Conservation (phyloP, 2,329 filamentous ascomycete genomes). For the Trichoderma pleuroti region DNA sequence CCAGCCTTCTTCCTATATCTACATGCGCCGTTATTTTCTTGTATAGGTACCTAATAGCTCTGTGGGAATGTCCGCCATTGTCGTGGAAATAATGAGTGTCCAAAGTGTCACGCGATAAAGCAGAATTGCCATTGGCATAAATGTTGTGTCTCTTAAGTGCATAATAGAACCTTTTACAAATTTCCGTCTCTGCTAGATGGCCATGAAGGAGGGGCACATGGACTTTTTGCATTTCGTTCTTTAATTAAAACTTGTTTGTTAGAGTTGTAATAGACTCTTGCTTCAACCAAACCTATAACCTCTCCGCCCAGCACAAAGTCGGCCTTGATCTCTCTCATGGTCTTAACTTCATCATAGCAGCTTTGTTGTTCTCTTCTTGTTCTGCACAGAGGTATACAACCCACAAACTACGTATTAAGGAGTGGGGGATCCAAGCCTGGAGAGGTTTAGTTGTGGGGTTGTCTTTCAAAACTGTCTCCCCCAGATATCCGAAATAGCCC, state of each 20-base stretch:
- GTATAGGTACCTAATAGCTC: too few relatives aligned
- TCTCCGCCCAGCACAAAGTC: background rate
- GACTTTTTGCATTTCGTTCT: too few relatives aligned
- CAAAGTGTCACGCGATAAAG: too few relatives aligned
- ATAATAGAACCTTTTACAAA: too few relatives aligned
- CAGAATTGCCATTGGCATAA: too few relatives aligned
- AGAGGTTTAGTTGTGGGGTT: background rate
- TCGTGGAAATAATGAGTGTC: too few relatives aligned
- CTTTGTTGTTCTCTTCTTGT: background rate
- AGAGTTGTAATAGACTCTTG: background rate
- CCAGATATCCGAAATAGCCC: background rate
- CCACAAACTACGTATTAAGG: background rate
- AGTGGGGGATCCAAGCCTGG: background rate
- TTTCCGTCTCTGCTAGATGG: too few relatives aligned
- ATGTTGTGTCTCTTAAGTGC: too few relatives aligned
- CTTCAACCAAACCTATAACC: background rate
- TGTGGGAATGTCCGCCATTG: too few relatives aligned
- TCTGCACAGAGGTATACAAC: background rate
- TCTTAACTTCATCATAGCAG: background rate
- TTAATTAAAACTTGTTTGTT: background rate
- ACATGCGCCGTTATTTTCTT: too few relatives aligned
- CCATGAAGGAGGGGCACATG: too few relatives aligned
- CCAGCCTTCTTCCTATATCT: too few relatives aligned
- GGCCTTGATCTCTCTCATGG: background rate
- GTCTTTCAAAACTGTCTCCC: background rate